phyloP scores from a whole-genome alignment of 2,329 filamentous ascomycete species.

The Elsinoe necatrix region DNA sequence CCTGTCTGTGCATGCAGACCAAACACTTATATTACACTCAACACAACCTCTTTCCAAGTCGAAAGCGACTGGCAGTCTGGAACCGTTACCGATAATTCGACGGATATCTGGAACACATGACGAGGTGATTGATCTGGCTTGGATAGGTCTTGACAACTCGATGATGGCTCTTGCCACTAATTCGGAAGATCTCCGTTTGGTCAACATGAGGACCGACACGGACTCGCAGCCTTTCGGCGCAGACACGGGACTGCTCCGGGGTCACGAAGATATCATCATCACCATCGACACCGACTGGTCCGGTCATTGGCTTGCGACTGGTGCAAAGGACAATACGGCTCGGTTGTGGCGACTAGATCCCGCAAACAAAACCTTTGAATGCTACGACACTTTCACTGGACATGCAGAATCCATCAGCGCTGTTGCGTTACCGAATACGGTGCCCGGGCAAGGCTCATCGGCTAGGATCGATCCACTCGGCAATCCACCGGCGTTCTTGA shows the following conservation, averaged over 20 bases:
- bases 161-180: slow-evolving; percentile 88
- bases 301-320: slow-evolving; percentile 90
- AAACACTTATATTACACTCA: slow-evolving; percentile 72
- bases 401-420: slow-evolving; percentile 92
- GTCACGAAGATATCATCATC: slow-evolving; percentile 93
- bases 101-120: slow-evolving; percentile 94
- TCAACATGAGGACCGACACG: slow-evolving; percentile 52
- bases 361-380: slow-evolving; percentile 63
- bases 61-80: slow-evolving; percentile 38
- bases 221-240: slow-evolving; percentile 67
- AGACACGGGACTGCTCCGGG: slow-evolving; percentile 75
- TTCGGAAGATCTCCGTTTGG: slow-evolving; percentile 81
- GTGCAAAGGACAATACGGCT: slow-evolving; percentile 93
- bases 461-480: slow-evolving; percentile 65
- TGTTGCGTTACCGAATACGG: slow-evolving; percentile 66
- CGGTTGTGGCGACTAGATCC: slow-evolving; percentile 82
- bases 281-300: slow-evolving; percentile 94
- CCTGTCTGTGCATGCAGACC: slow-evolving; percentile 78
- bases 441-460: slow-evolving; percentile 59
- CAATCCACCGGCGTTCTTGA: slow-evolving; percentile 71
- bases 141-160: slow-evolving; percentile 70
- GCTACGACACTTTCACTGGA: slow-evolving; percentile 74
- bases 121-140: slow-evolving; percentile 91
- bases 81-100: slow-evolving; percentile 54
- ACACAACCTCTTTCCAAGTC: slow-evolving; percentile 35